Percentiles rank a stretch among this genome's conserved stretches.
phyloP scores from a whole-genome alignment of 139 green algal species.

The Micractinium sp. region DNA sequence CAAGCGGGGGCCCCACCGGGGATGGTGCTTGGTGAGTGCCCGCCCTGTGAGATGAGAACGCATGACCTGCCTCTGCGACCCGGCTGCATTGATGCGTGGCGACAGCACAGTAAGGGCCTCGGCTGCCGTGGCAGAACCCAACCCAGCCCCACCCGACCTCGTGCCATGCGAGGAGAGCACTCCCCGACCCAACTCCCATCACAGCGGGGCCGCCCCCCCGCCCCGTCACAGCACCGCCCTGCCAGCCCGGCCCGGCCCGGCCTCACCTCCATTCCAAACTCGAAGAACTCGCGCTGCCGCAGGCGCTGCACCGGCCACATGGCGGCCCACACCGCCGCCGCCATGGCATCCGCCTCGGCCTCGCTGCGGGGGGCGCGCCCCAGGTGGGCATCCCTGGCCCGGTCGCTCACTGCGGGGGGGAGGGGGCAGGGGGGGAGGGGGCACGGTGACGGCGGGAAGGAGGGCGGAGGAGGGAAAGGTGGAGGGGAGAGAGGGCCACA shows the following conservation, averaged over 20 bases:
- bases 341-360: constrained; percentile 58
- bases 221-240: background rate
- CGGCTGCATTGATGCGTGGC: no score
- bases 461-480: no score
- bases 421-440: background rate
- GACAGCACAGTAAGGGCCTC: background rate
- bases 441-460: no score
- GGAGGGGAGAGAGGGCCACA: background rate
- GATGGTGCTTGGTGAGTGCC: no score
- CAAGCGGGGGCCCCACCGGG: background rate
- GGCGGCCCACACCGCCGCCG: constrained; percentile 79
- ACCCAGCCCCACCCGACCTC: background rate
- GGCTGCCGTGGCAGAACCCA: background rate
- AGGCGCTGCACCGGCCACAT: constrained; percentile 91
- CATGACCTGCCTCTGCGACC: no score
- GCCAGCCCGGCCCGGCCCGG: background rate
- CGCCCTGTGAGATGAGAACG: no score
- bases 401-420: constrained; percentile 45
- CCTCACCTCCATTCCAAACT: constrained; percentile 93
- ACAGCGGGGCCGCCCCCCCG: background rate
- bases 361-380: constrained; percentile 48
- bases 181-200: background rate
- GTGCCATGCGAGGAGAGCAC: background rate
- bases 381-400: constrained; percentile 52
- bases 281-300: constrained; percentile 94